Evolutionary conservation across 202 grass and related monocot genomes (phyloP), one percentile per base, ranked within the genome.

Genomic region (Brachypodium distachyon): DNA sequence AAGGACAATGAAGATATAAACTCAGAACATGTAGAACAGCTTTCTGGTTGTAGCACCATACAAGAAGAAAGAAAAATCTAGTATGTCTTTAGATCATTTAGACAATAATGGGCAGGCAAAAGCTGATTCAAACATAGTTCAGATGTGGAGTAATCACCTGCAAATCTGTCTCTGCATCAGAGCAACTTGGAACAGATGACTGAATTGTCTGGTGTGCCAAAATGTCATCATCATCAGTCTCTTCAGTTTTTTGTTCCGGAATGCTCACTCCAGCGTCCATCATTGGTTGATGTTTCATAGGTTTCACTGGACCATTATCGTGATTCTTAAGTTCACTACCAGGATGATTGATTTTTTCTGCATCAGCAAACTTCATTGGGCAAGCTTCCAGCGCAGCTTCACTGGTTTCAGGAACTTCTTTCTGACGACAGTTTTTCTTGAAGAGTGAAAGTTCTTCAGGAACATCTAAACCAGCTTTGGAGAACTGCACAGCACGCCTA

Each of bases 401-500:
- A 76, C 16, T 77, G 16, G 76, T 80, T 80, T 63, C 67, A 71
- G 70, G 75, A 88, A 43, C 40, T 61, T 56, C 34, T 70, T 63
- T 56, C 4, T 12, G 14, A 37, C 68, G 31, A 17, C 27, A n/a
- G 3, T 76, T 88, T 77, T 77, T 86, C 56, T 92, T 92, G 29
- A 99, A 90, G 72, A 87, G 55, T 1, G 65, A 88, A 44, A 85
- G 61, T 67, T 99, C 91, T 59, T 89, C 83, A 49, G 87, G 91
- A 73, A 90, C 80, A 43, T 93, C 77, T 37, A 99, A 84, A 57
- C 91, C 96, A 81, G 77, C 89, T 82, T 92, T 92, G 31, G 85
- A 92, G 33, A 92, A 85, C 28, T 95, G 89, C 26, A 99, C 70
- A 7, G 77, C 83, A 58, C 85, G 87, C 77, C 83, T 82, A 52